Evolutionary conservation across 345 rosid genomes (phyloP).

Genomic region (Dovyalis caffra): DNA sequence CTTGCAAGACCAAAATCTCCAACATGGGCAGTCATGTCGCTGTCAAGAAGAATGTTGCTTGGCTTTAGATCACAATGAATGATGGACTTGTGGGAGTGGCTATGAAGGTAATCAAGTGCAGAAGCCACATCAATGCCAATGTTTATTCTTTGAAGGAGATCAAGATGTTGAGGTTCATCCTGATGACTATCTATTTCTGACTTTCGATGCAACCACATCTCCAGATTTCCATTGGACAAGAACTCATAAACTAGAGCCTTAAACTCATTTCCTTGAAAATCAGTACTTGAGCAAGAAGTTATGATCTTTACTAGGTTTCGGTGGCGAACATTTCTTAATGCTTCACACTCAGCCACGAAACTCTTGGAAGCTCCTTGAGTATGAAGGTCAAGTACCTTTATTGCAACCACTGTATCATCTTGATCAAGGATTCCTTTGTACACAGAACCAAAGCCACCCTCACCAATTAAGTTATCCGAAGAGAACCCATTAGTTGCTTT

Average conservation of each 20-base stretch:
- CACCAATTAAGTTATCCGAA: too few relatives aligned
- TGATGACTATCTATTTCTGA: neutral
- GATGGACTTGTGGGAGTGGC: neutral
- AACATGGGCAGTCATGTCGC: neutral
- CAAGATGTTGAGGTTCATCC: neutral
- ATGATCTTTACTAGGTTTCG: too few relatives aligned
- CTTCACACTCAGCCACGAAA: too few relatives aligned
- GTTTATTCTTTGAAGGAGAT: neutral
- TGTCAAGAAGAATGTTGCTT: neutral
- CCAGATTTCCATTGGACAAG: neutral
- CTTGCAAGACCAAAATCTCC: neutral
- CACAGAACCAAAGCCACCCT: too few relatives aligned
- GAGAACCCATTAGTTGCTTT: too few relatives aligned
- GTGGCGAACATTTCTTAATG: too few relatives aligned
- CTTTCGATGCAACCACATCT: neutral
- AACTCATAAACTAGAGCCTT: conserved; percentile 1
- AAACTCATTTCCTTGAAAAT: too few relatives aligned
- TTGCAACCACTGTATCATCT: too few relatives aligned
- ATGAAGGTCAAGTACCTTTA: too few relatives aligned
- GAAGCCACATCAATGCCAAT: conserved; percentile 4
- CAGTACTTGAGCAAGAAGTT: too few relatives aligned
- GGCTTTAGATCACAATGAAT: conserved; percentile 1
- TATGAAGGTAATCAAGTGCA: neutral
- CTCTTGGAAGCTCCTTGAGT: too few relatives aligned
- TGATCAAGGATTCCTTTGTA: too few relatives aligned